These are phyloP conservation scores for Phalaenopsis equestris DNA, from an alignment of 106 monocot genomes.

Conservation along the genomic window DNA sequence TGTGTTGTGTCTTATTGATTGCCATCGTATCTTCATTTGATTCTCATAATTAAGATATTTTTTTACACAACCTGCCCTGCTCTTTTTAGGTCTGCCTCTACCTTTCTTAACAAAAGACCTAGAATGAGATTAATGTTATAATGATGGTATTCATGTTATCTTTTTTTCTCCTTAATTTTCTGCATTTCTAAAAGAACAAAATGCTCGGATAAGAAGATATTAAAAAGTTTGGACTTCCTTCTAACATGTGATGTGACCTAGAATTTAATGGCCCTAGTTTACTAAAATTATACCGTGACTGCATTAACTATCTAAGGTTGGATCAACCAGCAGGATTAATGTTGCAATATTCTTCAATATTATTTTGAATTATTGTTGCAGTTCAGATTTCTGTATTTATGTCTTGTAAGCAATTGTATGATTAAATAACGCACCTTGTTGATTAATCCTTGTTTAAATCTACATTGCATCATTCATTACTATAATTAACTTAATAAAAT, in stretches of 20 bases:
- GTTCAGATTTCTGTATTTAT: not conserved
- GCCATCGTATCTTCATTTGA: too few species aligned
- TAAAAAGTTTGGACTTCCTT: not conserved
- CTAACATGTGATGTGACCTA: not conserved
- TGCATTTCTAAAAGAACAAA: constrained; percentile 1
- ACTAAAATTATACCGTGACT: not conserved
- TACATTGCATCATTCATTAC: not conserved
- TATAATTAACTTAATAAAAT: not conserved
- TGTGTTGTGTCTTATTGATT: too few species aligned
- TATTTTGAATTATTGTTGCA: not conserved
- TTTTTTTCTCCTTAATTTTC: not conserved
- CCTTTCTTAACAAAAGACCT: not conserved
- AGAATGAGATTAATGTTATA: not conserved
- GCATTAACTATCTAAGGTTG: not conserved
- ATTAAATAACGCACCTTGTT: not conserved
- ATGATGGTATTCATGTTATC: not conserved
- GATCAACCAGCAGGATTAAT: not conserved
- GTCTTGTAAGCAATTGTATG: not conserved
- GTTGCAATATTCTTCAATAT: not conserved
- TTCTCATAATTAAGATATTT: too few species aligned
- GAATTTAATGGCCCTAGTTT: not conserved
- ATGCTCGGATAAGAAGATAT: not conserved
- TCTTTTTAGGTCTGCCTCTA: too few species aligned
- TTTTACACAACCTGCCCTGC: too few species aligned
- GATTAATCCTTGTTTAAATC: not conserved